These are phyloP conservation scores for Diplodia corticola DNA, from an alignment of 2,329 filamentous ascomycete species.

Conservation along the genomic window DNA sequence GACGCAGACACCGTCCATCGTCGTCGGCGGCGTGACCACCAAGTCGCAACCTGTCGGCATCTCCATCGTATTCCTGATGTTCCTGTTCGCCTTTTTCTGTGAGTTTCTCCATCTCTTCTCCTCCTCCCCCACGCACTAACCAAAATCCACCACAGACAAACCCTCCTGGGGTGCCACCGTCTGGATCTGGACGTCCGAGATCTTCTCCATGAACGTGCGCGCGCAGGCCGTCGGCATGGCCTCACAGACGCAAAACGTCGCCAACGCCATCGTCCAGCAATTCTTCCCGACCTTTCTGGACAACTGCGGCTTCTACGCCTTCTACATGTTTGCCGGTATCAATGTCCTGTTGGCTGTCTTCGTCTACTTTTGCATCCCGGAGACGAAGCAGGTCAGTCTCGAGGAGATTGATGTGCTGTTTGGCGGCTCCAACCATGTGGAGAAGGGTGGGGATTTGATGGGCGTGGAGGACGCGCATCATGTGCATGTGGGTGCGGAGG, in stretches of 20 bases:
- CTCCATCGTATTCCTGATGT: slow-evolving; percentile 67
- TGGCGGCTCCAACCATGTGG: slow-evolving; percentile 57
- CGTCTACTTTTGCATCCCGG: slow-evolving; percentile 46
- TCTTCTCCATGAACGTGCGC: slow-evolving; percentile 72
- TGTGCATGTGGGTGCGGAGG: slow-evolving; percentile 28
- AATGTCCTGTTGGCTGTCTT: slow-evolving; percentile 14
- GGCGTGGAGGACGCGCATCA: slow-evolving; percentile 39
- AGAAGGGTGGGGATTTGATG: slow-evolving; percentile 54
- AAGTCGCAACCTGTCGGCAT: slow-evolving; percentile 64
- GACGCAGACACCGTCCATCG: slow-evolving; percentile 57
- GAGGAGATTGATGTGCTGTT: slow-evolving; percentile 60
- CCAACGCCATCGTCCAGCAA: slow-evolving; percentile 67
- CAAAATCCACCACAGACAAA: slow-evolving; percentile 52
- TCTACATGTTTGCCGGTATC: slow-evolving; percentile 49
- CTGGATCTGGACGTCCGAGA: slow-evolving; percentile 70
- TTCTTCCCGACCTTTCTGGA: slow-evolving; percentile 69
- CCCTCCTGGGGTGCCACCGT: slow-evolving; percentile 69
- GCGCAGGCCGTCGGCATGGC: slow-evolving; percentile 71
- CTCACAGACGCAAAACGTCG: slow-evolving; percentile 58
- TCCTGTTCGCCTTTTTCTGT: slow-evolving; percentile 65
- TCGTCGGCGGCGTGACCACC: slow-evolving; percentile 42
- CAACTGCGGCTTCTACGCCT: slow-evolving; percentile 58
- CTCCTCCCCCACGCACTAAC: slow-evolving; percentile 29
- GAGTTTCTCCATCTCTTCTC: slow-evolving; percentile 33
- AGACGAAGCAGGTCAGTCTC: slow-evolving; percentile 49